Conservation (phyloP, 805 yeast species). For the Starmerella roubikii region DNA sequence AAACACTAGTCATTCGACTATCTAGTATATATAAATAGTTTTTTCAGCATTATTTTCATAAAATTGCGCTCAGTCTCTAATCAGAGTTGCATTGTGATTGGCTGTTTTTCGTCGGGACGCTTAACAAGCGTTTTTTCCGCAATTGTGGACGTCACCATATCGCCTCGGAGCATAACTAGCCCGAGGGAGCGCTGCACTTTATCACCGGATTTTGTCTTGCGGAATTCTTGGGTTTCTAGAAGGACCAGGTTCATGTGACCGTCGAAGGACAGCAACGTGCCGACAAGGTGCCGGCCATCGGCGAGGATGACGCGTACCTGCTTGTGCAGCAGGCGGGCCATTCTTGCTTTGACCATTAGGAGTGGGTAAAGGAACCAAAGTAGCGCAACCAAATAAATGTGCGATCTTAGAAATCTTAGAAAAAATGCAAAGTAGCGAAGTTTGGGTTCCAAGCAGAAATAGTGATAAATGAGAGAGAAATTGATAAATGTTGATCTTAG, state of each 20-base stretch:
- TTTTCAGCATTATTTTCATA: no score
- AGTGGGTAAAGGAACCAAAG: no score
- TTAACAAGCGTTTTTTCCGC: slow-evolving; percentile 40
- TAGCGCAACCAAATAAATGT: no score
- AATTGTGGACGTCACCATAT: slow-evolving; percentile 58
- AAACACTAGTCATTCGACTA: no score
- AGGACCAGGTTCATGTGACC: slow-evolving; percentile 74
- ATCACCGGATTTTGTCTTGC: slow-evolving; percentile 53
- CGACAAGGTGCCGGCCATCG: slow-evolving; percentile 69
- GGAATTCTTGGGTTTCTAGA: slow-evolving; percentile 69
- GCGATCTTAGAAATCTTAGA: no score
- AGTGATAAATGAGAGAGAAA: no score
- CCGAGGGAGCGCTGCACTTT: slow-evolving; percentile 65
- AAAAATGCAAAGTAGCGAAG: no score
- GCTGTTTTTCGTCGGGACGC: slow-evolving; percentile 1
- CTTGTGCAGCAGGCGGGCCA: slow-evolving; percentile 59
- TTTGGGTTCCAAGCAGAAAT: no score
- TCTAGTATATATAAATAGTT: no score
- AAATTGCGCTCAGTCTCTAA: no score
- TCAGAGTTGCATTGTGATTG: slow-evolving; percentile 13
- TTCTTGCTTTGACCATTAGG: slow-evolving; percentile 15
- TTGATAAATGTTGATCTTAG: no score
- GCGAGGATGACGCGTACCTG: slow-evolving; percentile 57
- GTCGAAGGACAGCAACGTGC: slow-evolving; percentile 78
- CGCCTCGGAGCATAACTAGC: slow-evolving; percentile 74